Conservation (phyloP, 106 monocot species). For the Allium sativum region DNA sequence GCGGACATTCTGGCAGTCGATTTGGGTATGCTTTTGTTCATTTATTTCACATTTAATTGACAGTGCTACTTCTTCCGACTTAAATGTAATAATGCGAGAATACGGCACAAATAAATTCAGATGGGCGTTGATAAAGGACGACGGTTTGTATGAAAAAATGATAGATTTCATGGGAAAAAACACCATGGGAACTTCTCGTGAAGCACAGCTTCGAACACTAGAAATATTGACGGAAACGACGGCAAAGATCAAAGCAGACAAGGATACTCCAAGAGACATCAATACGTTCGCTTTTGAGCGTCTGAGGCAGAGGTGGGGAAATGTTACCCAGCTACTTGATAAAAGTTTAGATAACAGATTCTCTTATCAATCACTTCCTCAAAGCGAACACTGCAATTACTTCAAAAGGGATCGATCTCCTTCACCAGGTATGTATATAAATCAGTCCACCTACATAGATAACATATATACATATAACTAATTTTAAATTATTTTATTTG, state of each 20-base stretch:
- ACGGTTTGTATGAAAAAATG: slow-evolving; percentile 26
- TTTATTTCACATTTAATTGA: too few relatives aligned
- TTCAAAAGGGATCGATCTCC: slow-evolving; percentile 35
- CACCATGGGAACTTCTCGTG: slow-evolving; percentile 43
- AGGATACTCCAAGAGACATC: slow-evolving; percentile 22
- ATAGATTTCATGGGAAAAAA: slow-evolving; percentile 17
- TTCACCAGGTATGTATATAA: slow-evolving; percentile 32
- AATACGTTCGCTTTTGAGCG: slow-evolving; percentile 35
- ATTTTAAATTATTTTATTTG: not conserved
- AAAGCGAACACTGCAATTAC: slow-evolving; percentile 44
- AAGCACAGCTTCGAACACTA: slow-evolving; percentile 52
- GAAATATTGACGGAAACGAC: slow-evolving; percentile 45
- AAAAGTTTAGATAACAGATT: slow-evolving; percentile 42
- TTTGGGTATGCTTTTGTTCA: not conserved
- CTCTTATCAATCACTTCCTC: slow-evolving; percentile 46
- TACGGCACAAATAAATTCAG: slow-evolving; percentile 10
- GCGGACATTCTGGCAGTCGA: slow-evolving; percentile 14
- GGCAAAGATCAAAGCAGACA: slow-evolving; percentile 16
- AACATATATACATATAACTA: not conserved
- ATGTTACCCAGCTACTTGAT: slow-evolving; percentile 23
- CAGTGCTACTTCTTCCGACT: too few relatives aligned
- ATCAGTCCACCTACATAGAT: too few relatives aligned
- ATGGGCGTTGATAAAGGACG: slow-evolving; percentile 61
- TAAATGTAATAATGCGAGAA: not conserved
- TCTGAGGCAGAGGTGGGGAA: slow-evolving; percentile 39